A percentile compares a stretch with the other conserved stretches of the same genome.
phyloP scores from a whole-genome alignment of 1,284 basidiomycete species.

The Phellopilus nigrolimitatus region DNA sequence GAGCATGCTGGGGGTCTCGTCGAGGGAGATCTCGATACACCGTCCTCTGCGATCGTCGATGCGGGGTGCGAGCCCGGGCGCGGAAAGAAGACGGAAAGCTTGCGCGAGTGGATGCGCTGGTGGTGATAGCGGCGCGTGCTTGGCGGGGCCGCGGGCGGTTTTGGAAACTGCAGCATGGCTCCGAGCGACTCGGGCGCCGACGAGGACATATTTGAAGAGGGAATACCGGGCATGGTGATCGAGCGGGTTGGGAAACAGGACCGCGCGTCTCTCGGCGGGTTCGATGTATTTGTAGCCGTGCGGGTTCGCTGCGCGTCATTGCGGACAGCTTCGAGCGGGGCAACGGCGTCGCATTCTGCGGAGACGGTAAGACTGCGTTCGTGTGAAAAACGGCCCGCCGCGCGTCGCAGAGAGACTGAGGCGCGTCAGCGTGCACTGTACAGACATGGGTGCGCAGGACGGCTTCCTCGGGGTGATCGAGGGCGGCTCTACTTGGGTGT shows the following conservation, averaged over 20 bases:
- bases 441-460: conserved; percentile 45
- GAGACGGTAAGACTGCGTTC: conserved; percentile 62
- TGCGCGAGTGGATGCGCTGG: conserved; percentile 80
- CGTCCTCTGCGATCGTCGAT: conserved; percentile 61
- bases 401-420: too few species aligned
- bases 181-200: conserved; percentile 25
- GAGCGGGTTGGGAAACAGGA: conserved; percentile 37
- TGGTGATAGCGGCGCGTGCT: conserved; percentile 49
- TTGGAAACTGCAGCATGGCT: conserved; percentile 22
- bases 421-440: conserved; percentile 33
- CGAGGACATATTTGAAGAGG: conserved; percentile 24
- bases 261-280: too few species aligned
- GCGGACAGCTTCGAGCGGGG: conserved; percentile 61
- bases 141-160: conserved; percentile 24
- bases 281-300: too few species aligned
- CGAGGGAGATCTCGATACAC: conserved; percentile 39
- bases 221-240: conserved; percentile 26
- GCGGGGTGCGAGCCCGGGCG: conserved; percentile 62
- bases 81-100: conserved; percentile 88
- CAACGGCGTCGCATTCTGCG: conserved; percentile 67
- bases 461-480: conserved; percentile 54
- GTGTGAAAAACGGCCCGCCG: conserved; percentile 47
- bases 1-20: conserved; percentile 43
- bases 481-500: too few species aligned
- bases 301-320: conserved; percentile 59